Base-by-base conservation (phyloP, 345 rosid species). In the Eucalyptus fibrosa region DNA sequence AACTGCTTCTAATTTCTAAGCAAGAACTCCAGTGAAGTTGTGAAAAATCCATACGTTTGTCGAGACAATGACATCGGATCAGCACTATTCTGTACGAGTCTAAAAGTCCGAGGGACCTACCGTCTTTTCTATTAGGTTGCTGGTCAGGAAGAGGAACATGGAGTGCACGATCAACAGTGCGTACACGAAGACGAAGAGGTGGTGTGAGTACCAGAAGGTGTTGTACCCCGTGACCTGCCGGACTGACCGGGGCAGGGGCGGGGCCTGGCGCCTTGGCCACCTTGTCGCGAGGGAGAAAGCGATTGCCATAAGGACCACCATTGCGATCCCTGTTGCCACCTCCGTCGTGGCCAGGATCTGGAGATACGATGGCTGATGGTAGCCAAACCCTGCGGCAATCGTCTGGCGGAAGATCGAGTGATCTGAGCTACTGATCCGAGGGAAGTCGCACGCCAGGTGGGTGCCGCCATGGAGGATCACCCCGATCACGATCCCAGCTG, bases 121-220 rank as follows among this genome's bases (percentile, higher is more conserved):
- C 89, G 96, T 94, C 88, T 94, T 95, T 59, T 92, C 94, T 12
- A 62, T 67, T 16, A 89, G 21, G 26, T 91, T 89, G 90, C 89
- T 87, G 86, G 95, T 93, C 18, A 95, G 92, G 92, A 93, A 95
- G 80, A 95, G 95, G 94, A 94, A 94, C 93, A 95, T 93, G 88
- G 94, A 93, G 91, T 95, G 96, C 45, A 93, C 94, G 50, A 95
- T 90, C 87, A 94, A 93, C 93, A 95, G 88, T 30, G 90, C 92
- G 72, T 95, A 95, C 47, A 95, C 95, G 34, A 91, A 53, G 88
- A 95, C 86, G 87, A 95, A 92, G 42, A 94, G 89, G 88, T 95
- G 96, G 93, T 95, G 95, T 26, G 95, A 95, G 92, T 94, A 95
- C 96, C 96, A 94, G 67, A 95, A 95, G 12, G 93, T 88, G 53